Base-by-base conservation (phyloP, 2,329 filamentous ascomycete genomes). In the Fusarium sp. region DNA sequence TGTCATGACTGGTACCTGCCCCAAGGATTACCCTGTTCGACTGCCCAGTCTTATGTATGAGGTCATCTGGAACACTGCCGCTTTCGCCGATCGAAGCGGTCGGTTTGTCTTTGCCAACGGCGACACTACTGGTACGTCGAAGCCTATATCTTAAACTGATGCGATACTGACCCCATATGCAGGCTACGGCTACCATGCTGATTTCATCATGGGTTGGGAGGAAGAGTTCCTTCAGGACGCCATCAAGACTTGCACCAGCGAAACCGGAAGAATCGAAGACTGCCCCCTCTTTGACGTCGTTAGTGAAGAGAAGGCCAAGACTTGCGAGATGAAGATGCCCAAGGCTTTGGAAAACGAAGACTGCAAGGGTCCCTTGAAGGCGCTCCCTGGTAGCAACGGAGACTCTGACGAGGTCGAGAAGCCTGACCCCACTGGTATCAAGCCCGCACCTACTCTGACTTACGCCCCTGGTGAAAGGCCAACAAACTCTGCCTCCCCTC, bases 121-220 rank as follows among this genome's bases (percentile, higher is more conserved):
- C 66, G 94, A 98, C 75, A 85, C 88, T 27, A 90, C 90, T 73
- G 91, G 91, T 88, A 82, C 75, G 84, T 77, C 20, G 43, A 14
- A 8, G 18, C 18, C 16, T 20, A 43, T 34, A 12, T 34, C 23
- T 32, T 27, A 10, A 2, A 16, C 9, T 7, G 4, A 28, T 32
- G 14, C 77, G 87, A 95, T 75, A 92, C 86, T 59, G 92, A 97
- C 76, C 94, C 95, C 80, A 89, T 94, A 75, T 42, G 28, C 55
- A 90, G 90, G 93, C 49, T 92, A 85, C 72, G 91, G 92, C 37
- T 93, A 93, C 78, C 88, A 96, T 76, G 93, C 86, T 50, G 93
- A 97, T 76, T 96, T 96, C 80, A 90, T 95, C 74, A 90, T 86
- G 76, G 93, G 92, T 28, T 97, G 93, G 93, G 87, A 94, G 4